A percentile compares a stretch with the other conserved stretches of the same genome.
phyloP scores from a whole-genome alignment of 371 early-diverging fungal genomes.

The Mortierella sp. region DNA sequence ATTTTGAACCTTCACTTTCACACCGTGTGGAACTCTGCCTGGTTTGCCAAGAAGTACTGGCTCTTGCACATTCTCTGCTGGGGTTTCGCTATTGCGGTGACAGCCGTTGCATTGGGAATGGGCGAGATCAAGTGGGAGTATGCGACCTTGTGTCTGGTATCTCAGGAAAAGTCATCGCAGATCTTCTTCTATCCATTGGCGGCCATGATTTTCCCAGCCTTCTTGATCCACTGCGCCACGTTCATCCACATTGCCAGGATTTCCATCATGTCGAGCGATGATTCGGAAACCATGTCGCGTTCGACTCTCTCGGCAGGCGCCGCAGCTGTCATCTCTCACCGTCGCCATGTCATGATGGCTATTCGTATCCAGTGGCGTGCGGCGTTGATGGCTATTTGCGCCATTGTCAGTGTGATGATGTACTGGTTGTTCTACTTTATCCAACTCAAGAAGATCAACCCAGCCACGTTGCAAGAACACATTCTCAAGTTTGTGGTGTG shows the following conservation, averaged over 20 bases:
- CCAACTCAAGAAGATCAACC: conserved; percentile 58
- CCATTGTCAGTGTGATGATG: conserved; percentile 60
- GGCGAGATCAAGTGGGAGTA: conserved; percentile 68
- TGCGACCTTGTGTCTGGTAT: conserved; percentile 69
- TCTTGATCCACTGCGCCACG: conserved; percentile 67
- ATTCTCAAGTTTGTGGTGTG: conserved; percentile 62
- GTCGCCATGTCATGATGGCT: conserved; percentile 69
- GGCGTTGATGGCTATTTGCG: conserved; percentile 64
- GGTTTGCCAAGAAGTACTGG: conserved; percentile 65
- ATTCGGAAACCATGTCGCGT: conserved; percentile 65
- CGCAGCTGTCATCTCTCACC: conserved; percentile 56
- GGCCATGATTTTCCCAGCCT: conserved; percentile 65
- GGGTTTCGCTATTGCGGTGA: conserved; percentile 65
- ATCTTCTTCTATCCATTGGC: conserved; percentile 73
- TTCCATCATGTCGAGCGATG: conserved; percentile 57
- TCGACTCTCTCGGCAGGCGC: conserved; percentile 56
- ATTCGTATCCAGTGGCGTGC: conserved; percentile 79
- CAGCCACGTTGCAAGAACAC: conserved; percentile 31
- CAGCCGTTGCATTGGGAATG: conserved; percentile 58
- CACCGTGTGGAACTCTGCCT: conserved; percentile 73
- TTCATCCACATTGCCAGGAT: conserved; percentile 72
- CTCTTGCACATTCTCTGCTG: conserved; percentile 67
- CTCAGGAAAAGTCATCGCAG: conserved; percentile 59
- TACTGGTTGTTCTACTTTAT: conserved; percentile 72
- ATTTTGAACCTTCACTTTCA: conserved; percentile 75